Conservation (phyloP, 345 rosid species). For the Mercurialis annua region DNA sequence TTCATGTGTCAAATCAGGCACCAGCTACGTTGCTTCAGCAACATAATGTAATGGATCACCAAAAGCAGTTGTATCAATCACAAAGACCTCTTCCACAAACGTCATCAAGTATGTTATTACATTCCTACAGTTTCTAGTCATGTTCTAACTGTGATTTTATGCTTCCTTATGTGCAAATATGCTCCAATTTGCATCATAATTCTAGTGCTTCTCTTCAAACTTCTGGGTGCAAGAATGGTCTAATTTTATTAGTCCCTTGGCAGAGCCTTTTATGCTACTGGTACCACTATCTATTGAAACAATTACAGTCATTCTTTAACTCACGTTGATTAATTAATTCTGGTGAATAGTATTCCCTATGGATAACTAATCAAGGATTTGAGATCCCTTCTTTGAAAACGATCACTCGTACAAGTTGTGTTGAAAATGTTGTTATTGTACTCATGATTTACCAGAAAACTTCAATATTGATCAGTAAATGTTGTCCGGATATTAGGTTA, state of each 20-base stretch:
- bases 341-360: too few relatives aligned
- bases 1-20: conserved; percentile 61
- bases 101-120: conserved; percentile 67
- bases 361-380: too few relatives aligned
- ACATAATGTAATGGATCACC: conserved; percentile 76
- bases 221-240: not conserved
- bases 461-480: too few relatives aligned
- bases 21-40: conserved; percentile 72
- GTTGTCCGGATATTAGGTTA: too few relatives aligned
- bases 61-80: conserved; percentile 72
- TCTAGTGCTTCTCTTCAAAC: not conserved
- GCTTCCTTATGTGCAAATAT: not conserved
- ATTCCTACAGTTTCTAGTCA: not conserved
- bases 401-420: too few relatives aligned
- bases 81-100: conserved; percentile 71
- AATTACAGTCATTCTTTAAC: too few relatives aligned
- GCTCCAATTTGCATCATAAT: not conserved
- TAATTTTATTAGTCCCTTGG: not conserved
- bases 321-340: too few relatives aligned
- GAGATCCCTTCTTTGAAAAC: too few relatives aligned
- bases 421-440: too few relatives aligned
- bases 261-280: not conserved
- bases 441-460: too few relatives aligned
- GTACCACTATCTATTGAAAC: not conserved
- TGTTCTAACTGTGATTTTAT: conserved; percentile 7